Evolutionary conservation across 192 early-diverging fungal genomes (phyloP), one percentile per base, ranked within the genome.

Genomic region (Coemansia javaensis): DNA sequence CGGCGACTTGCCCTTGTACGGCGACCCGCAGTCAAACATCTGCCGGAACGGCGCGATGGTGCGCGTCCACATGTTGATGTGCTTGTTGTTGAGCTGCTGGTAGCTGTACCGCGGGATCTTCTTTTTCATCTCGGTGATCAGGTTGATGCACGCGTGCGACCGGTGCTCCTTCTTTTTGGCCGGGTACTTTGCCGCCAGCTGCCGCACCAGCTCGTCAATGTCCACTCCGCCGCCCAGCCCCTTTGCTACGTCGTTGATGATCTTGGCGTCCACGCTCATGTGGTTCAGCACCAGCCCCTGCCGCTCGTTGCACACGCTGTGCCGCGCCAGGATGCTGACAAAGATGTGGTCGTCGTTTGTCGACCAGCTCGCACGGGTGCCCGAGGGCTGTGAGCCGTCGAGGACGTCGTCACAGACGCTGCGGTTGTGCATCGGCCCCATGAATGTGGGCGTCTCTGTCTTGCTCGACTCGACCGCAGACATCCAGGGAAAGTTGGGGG

Each of bases 41-140:
- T 61, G 58, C n/a, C 66, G 47, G 39, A 68, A 68, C 0, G 66
- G 66, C 11, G 57, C 66, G 30, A 68, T 68, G 1, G 32, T 42
- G 10, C 66, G 37, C 0, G 66, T 68, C 66, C 66, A 68, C 66
- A 68, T 68, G 24, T 68, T 68, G 35, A 61, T 53, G 24, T 68
- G 66, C 44, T 61, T 68, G 35, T 61, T 44, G 53, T 68, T 68
- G 1, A 68, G 52, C 30, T 68, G 58, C 25, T 48, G 44, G 49
- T 43, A 54, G 12, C 48, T 18, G 12, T 49, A 61, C 16, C 46
- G 38, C 0, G 66, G 59, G 5, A 44, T 42, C 0, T 42, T 49
- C n/a, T 14, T 14, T 14, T 39, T 55, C 1, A 70, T 46, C 32
- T 53, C 50, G 11, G 53, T 9, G 7, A 70, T 32, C 6, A 70